Conservation (phyloP, 2,329 filamentous ascomycete species). For the Remersonia thermophila region DNA sequence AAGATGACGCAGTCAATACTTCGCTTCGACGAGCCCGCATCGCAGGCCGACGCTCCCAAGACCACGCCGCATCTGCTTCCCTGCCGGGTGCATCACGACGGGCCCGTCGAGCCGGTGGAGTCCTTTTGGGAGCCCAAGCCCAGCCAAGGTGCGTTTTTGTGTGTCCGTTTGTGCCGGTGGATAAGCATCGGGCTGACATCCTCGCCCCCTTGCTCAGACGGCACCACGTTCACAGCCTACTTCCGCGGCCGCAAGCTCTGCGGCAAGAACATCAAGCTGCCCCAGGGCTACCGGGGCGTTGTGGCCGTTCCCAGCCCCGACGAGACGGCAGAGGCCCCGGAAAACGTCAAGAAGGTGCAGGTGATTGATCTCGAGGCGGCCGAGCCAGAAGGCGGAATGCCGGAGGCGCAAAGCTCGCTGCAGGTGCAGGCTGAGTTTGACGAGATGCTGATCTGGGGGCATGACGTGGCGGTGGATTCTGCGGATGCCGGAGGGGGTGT, state of each 20-base stretch:
- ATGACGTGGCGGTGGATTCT: constrained; percentile 51
- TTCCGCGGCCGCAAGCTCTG: constrained; percentile 71
- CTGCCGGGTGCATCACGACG: constrained; percentile 68
- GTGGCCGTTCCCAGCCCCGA: constrained; percentile 39
- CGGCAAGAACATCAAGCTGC: constrained; percentile 54
- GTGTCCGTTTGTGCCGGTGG: background rate
- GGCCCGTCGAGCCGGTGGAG: constrained; percentile 49
- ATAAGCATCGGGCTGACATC: too few relatives aligned
- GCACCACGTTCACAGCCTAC: constrained; percentile 42
- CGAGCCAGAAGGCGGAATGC: constrained; percentile 6
- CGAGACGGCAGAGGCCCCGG: too few relatives aligned
- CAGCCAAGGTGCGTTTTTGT: constrained; percentile 11
- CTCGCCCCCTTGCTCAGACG: constrained; percentile 24
- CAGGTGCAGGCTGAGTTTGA: constrained; percentile 58
- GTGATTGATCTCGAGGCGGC: constrained; percentile 28
- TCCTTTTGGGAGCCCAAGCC: constrained; percentile 57
- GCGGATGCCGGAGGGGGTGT: constrained; percentile 22
- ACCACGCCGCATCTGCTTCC: constrained; percentile 62
- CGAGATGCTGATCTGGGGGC: constrained; percentile 70
- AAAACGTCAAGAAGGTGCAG: constrained; percentile 10
- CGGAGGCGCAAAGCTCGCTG: constrained; percentile 38
- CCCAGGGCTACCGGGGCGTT: constrained; percentile 57
- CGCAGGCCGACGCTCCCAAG: constrained; percentile 18
- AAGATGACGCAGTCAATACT: background rate
- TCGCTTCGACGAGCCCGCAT: too few relatives aligned